These are phyloP conservation scores for Blastobotrys serpentis DNA, from an alignment of 1,139 yeast genomes.

Conservation along the genomic window DNA sequence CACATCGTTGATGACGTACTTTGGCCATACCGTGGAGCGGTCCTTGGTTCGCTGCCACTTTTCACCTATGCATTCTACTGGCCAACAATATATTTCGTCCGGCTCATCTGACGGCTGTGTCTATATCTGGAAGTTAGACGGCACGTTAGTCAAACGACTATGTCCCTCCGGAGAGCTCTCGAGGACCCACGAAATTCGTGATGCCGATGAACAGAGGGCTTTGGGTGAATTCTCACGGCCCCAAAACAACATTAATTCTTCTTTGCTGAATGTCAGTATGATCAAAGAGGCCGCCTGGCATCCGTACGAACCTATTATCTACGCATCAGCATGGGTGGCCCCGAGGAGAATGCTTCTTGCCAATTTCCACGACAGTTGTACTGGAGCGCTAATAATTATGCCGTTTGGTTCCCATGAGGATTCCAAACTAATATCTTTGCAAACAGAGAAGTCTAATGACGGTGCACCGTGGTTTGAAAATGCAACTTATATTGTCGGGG, in stretches of 20 bases:
- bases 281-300: slow-evolving; percentile 26
- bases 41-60: slow-evolving; percentile 38
- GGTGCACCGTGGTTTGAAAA: slow-evolving; percentile 1
- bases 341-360: slow-evolving; percentile 11
- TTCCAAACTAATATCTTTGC: neutral
- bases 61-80: slow-evolving; percentile 34
- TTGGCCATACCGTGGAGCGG: slow-evolving; percentile 35
- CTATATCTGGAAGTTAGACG: slow-evolving; percentile 37
- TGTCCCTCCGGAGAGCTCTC: slow-evolving; percentile 12
- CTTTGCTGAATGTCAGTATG: neutral
- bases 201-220: slow-evolving; percentile 1
- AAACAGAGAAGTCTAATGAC: neutral
- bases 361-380: neutral
- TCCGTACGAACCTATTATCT: slow-evolving; percentile 25
- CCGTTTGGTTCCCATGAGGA: slow-evolving; percentile 2
- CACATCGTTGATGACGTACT: slow-evolving; percentile 34
- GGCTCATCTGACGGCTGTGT: slow-evolving; percentile 37
- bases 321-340: slow-evolving; percentile 23
- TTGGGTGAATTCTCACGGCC: slow-evolving; percentile 4
- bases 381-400: slow-evolving; percentile 8
- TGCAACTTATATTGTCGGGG: neutral
- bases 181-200: slow-evolving; percentile 7
- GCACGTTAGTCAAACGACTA: slow-evolving; percentile 26
- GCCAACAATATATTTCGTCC: slow-evolving; percentile 36
- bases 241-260: neutral